Base-by-base conservation (phyloP, 2,329 filamentous ascomycete genomes). In the Colletotrichum trifolii region DNA sequence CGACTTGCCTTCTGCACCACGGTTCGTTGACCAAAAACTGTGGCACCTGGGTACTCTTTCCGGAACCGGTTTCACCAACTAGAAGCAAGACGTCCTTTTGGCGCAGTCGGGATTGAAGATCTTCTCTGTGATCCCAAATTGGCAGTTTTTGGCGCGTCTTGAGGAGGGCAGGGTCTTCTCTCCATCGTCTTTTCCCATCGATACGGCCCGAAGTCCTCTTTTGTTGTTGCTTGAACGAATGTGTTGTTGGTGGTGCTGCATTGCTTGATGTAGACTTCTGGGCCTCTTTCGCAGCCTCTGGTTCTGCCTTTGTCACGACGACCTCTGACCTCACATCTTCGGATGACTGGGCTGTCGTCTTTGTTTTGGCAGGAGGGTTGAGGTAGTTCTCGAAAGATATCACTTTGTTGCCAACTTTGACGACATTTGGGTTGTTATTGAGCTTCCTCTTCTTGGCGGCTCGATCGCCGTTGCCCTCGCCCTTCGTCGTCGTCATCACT, bases 31-130 rank as follows among this genome's bases (percentile, higher is more conserved):
- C 87, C 8, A 99, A 81, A 68, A 97, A 97, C 73, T 98, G 96
- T 0, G 96, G 95, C 0, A 97, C 90, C 77, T 99, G 96, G 0
- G 96, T 99, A 81, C 92, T 96, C 79, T 99, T 99, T 74, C 96
- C 96, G 12, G 93, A 97, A 75, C 96, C 96, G 0, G 96, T 99
- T 77, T 98, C 95, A 80, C 95, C 95, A 2, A 96, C 91, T 12
- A 99, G 81, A 0, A 99, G 84, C 55, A 99, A 85, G 1, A 97
- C 87, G 72, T 96, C 87, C 67, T 87, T 89, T 39, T 87, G 79
- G 11, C 81, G 81, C 7, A 97, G 79, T 2, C 86, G 82, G 13
- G 82, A 73, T 40, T 88, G 87, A 54, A 97, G 96, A 34, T 90
- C 85, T 39, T 89, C 82, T 52, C 87, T 87, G 68, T 94, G 87